phyloP scores from a whole-genome alignment of 1,284 basidiomycete genomes.

The Volvariella volvacea region DNA sequence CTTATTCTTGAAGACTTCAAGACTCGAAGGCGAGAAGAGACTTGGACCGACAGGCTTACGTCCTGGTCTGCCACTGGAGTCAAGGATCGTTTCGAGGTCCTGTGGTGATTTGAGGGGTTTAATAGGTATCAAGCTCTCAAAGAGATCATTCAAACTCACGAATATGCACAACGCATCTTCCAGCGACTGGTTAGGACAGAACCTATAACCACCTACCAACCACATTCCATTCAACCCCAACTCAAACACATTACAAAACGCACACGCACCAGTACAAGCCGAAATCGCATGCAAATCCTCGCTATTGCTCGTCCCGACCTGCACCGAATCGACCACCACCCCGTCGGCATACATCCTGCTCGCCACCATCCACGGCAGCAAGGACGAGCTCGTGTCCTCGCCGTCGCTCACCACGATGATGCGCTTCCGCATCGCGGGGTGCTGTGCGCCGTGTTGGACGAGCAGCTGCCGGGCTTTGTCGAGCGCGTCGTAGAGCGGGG shows the following conservation, averaged over 20 bases:
- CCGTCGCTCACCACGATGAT: slow-evolving; percentile 22
- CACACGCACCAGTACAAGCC: slow-evolving; percentile 18
- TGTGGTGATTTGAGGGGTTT: slow-evolving; percentile 6
- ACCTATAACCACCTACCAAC: slow-evolving; percentile 20
- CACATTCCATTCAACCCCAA: background rate
- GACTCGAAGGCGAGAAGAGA: background rate
- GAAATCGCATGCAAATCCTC: slow-evolving; percentile 17
- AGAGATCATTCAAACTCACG: slow-evolving; percentile 10
- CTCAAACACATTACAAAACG: background rate
- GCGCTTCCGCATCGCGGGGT: slow-evolving; percentile 15
- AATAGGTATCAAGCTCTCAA: background rate
- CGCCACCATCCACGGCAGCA: background rate
- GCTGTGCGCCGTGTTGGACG: slow-evolving; percentile 13
- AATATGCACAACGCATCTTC: slow-evolving; percentile 21
- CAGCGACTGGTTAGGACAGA: slow-evolving; percentile 18
- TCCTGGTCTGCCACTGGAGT: slow-evolving; percentile 16
- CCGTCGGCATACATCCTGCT: slow-evolving; percentile 11
- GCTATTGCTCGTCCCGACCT: slow-evolving; percentile 15
- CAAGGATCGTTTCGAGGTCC: slow-evolving; percentile 22
- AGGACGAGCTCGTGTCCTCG: slow-evolving; percentile 18
- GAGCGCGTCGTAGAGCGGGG: slow-evolving; percentile 20
- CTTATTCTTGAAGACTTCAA: slow-evolving; percentile 8
- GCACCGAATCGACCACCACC: slow-evolving; percentile 20
- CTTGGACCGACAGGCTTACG: too few relatives aligned
- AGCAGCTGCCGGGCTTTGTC: slow-evolving; percentile 15